Base-by-base conservation (phyloP, 169 alveolate genomes). In the Eimeria necatrix region DNA sequence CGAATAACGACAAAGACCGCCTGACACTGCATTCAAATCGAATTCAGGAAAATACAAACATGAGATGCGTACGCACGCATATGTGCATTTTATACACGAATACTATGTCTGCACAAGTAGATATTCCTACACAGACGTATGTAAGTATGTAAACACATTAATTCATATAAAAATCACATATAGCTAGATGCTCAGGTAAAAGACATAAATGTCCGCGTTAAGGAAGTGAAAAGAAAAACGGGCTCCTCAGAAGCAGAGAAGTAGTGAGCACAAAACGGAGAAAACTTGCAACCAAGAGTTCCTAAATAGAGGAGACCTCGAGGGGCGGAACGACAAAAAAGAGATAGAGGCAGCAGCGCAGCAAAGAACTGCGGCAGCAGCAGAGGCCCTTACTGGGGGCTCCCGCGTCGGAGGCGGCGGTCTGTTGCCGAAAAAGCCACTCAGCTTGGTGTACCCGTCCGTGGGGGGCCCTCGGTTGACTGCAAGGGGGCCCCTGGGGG, bases 381-480 rank as follows among this genome's bases (percentile, higher is more conserved):
- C 68, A 71, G 46, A 22, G 46, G 16, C 16, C 49, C 61, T 76
- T 18, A 76, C 87, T 12, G 41, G 32, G 10, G 87, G 87, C 59
- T 76, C 87, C 41, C 87, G 18, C 8, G 87, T 6, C 4, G 87
- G 87, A 4, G 87, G 87, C 14, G 87, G 87, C 6, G 87, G 87
- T 1, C 61, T 32, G 61, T 76, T 76, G 61, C 87, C 87, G 18
- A 76, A 76, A 60, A 76, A 76, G 24, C 87, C 87, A 16, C 87
- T 76, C 64, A 76, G 56, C 61, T 76, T 76, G 8, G 87, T 14
- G 24, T 76, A 76, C n/a, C 87, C 87, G 61, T 76, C 87, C 32
- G 87, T 76, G 22, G 87, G 87, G 61, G 87, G 61, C 32, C 87
- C 61, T 12, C 87, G 59, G 18, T 22, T 12, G 6, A 76, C 87